Evolutionary conservation across 1,284 basidiomycete genomes (phyloP), one percentile per base, ranked within the genome.

Genomic region (Cutaneotrichosporon sp.): DNA sequence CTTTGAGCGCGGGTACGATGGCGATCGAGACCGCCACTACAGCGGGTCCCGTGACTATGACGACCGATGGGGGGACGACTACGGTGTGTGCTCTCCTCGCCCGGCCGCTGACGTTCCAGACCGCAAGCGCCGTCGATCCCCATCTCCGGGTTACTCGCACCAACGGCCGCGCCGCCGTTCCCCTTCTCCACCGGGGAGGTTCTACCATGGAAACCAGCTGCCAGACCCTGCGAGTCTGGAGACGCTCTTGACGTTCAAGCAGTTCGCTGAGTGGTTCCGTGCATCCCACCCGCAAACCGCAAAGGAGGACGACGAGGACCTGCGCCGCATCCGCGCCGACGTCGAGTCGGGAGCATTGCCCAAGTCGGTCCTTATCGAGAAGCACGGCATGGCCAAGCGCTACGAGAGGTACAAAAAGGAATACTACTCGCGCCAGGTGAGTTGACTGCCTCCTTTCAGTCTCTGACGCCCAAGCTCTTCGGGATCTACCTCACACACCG

Each of bases 401-500:
- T 94, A 90, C 83, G 90, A 93, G 74, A 87, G 88, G 66, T 93
- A 93, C 71, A 88, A 90, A 75, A 90, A 90, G 71, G 86, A 88
- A 51, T 92, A 90, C 68, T 78, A 84, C 51, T 84, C 84, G 38
- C 80, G 81, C 55, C 90, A 93, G 85, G 90, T 91, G 65, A 77
- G 85, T 77, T 25, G 24, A 20, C n/a, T 5, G 8, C 61, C 9
- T 14, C 29, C 29, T 9, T 61, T 47, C 33, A 3, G 10, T n/a
- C 8, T 14, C 37, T 53, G 8, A 55, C 35, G 17, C 22, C 24
- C 53, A n/a, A 76, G 72, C 66, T 93, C 64, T 88, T 88, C 78
- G 86, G 85, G 52, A 86, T 94, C 79, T 93, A 89, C 80, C 85
- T 93, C 41, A 87, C 89, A 70, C 90, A 93, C 77, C 82, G 84